These are phyloP conservation scores for Davidsoniella australis DNA, from an alignment of 2,329 filamentous ascomycete species.

Conservation along the genomic window DNA sequence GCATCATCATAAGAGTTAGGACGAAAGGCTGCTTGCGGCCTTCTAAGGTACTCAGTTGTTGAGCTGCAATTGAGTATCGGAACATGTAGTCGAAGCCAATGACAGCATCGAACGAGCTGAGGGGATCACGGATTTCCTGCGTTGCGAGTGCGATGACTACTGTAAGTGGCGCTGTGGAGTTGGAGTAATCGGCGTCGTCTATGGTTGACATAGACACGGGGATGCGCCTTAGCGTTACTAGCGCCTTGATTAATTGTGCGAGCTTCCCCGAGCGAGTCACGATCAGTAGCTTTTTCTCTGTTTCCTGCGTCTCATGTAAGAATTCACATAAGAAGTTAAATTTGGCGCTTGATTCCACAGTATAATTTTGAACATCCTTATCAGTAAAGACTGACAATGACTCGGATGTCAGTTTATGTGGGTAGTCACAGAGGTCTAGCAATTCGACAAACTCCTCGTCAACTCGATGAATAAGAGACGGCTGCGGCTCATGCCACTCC, in stretches of 20 bases:
- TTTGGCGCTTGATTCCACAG: conserved; percentile 40
- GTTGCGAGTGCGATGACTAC: conserved; percentile 28
- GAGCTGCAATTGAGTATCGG: conserved; percentile 20
- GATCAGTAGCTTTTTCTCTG: conserved; percentile 33
- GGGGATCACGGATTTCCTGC: conserved; percentile 22
- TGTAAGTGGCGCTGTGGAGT: conserved; percentile 20
- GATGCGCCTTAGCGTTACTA: conserved; percentile 26
- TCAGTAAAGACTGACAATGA: conserved; percentile 22
- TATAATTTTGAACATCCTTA: conserved; percentile 32
- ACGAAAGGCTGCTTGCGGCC: conserved; percentile 25
- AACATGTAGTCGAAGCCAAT: conserved; percentile 38
- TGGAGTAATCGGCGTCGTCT: conserved; percentile 17
- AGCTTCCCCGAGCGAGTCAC: conserved; percentile 33
- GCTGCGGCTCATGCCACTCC: conserved; percentile 23
- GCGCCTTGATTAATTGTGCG: conserved; percentile 32
- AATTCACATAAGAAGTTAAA: conserved; percentile 42
- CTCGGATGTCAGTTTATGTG: conserved; percentile 32
- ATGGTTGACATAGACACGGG: conserved; percentile 21
- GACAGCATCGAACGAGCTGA: conserved; percentile 30
- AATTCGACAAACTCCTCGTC: conserved; percentile 34
- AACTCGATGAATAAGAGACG: conserved; percentile 26
- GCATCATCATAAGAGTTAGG: conserved; percentile 30
- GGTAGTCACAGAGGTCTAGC: conserved; percentile 39
- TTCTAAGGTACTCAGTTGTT: conserved; percentile 14
- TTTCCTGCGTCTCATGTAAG: conserved; percentile 26